Base-by-base conservation (phyloP, 2,329 filamentous ascomycete genomes). In the Mycosphaerella arachidis region DNA sequence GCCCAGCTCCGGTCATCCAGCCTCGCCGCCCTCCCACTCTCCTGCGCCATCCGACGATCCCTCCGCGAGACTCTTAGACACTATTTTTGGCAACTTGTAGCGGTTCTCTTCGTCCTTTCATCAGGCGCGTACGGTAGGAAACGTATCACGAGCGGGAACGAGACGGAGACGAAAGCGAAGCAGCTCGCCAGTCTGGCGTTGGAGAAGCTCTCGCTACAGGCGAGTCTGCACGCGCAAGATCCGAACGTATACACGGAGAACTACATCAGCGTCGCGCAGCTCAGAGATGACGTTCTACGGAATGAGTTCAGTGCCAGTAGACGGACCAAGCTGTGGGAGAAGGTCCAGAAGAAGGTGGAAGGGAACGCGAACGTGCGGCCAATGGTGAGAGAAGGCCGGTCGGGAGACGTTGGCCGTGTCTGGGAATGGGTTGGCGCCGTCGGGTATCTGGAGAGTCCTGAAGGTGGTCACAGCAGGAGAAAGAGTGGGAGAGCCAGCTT, bases 301-400 rank as follows among this genome's bases (percentile, higher is more conserved):
- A 85, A 88, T 30, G 87, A 96, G 62, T 91, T 97, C 73, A 88
- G 84, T 3, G 82, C 92, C 20, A 81, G 82, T 8, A 85, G 92
- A 68, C 83, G 94, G 40, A 89, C 94, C 71, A 84, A 85, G 58
- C 80, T 99, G 54, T 99, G 95, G 94, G 83, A 86, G 64, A 85
- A 86, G 53, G 94, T 99, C 20, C 84, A 86, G 66, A 84, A 81
- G 55, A 88, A 97, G 55, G 92, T 99, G 0, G 94, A 99, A 76
- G 87, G 87, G 74, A 99, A 99, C 74, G 89, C 90, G 61, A 99
- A 99, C 71, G 89, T 99, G 16, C 84, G 94, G 46, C 90, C 76
- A 76, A 92, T 82, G 77, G 92, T 79, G 78, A 89, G 82, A 76
- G 84, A 85, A 66, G 82, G 66, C 73, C 79, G 80, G 20, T 77